phyloP scores from a whole-genome alignment of 2,329 filamentous ascomycete species.

The Nannizzia gypsea region DNA sequence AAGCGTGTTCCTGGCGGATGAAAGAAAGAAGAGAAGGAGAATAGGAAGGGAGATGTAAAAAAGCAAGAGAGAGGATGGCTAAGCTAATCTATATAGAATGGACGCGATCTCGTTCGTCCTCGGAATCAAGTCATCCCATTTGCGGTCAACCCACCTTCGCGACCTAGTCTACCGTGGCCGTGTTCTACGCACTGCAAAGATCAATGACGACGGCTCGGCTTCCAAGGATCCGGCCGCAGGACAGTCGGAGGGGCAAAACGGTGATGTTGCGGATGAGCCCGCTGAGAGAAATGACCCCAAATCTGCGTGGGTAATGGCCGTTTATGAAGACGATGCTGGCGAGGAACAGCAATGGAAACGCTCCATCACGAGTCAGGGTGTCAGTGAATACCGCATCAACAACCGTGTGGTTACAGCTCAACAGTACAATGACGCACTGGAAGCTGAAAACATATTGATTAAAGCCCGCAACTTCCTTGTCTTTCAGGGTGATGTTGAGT shows the following conservation, averaged over 20 bases:
- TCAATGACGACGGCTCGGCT: slow-evolving; percentile 80
- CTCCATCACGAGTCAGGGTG: slow-evolving; percentile 74
- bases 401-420: slow-evolving; percentile 76
- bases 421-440: slow-evolving; percentile 85
- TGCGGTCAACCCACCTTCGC: slow-evolving; percentile 84
- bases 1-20: slow-evolving; percentile 31
- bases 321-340: slow-evolving; percentile 93
- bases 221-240: slow-evolving; percentile 45
- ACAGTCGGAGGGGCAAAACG: slow-evolving; percentile 50
- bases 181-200: slow-evolving; percentile 80
- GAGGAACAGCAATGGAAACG: slow-evolving; percentile 95
- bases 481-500: slow-evolving; percentile 95
- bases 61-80: background rate
- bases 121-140: slow-evolving; percentile 95
- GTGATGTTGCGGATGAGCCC: slow-evolving; percentile 49
- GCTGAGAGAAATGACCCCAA: slow-evolving; percentile 66
- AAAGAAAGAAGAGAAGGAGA: background rate
- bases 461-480: slow-evolving; percentile 97
- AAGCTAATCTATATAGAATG: slow-evolving; percentile 51
- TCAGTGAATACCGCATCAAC: slow-evolving; percentile 95
- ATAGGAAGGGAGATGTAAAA: background rate
- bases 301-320: slow-evolving; percentile 97
- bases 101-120: slow-evolving; percentile 98
- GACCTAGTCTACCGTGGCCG: slow-evolving; percentile 94
- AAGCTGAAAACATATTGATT: slow-evolving; percentile 91